A percentile compares a stretch with the other conserved stretches of the same genome.
phyloP scores from a whole-genome alignment of 2,329 filamentous ascomycete species.

The Nannizzia gypsea region DNA sequence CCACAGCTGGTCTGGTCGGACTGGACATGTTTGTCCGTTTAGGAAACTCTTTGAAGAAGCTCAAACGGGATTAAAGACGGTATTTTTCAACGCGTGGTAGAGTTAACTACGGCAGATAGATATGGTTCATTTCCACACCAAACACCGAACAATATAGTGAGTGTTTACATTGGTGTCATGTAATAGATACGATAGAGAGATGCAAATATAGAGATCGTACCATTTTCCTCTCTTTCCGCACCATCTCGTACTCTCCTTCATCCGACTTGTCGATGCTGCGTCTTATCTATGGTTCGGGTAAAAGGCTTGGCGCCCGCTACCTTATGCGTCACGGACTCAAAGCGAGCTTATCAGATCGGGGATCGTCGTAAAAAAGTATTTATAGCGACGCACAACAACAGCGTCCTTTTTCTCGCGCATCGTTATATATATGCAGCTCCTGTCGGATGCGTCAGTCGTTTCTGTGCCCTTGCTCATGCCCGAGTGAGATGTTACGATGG shows the following conservation, averaged over 20 bases:
- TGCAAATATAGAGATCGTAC: too few species aligned
- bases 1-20: conserved; percentile 27
- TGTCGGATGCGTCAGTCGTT: background rate
- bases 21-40: conserved; percentile 30
- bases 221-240: too few species aligned
- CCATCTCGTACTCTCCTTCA: too few species aligned
- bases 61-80: conserved; percentile 7
- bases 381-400: background rate
- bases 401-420: background rate
- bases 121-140: too few species aligned
- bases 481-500: conserved; percentile 5
- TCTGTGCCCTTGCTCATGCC: background rate
- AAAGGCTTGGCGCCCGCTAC: background rate
- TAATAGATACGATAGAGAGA: too few species aligned
- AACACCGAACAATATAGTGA: too few species aligned
- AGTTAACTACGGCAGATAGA: background rate
- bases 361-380: background rate
- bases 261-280: too few species aligned
- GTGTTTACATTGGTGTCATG: too few species aligned
- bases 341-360: background rate
- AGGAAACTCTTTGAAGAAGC: conserved; percentile 13
- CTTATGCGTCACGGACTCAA: background rate
- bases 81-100: background rate
- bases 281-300: background rate
- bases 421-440: background rate